These are phyloP conservation scores for Claviceps monticola DNA, from an alignment of 2,329 filamentous ascomycete genomes.

Conservation along the genomic window DNA sequence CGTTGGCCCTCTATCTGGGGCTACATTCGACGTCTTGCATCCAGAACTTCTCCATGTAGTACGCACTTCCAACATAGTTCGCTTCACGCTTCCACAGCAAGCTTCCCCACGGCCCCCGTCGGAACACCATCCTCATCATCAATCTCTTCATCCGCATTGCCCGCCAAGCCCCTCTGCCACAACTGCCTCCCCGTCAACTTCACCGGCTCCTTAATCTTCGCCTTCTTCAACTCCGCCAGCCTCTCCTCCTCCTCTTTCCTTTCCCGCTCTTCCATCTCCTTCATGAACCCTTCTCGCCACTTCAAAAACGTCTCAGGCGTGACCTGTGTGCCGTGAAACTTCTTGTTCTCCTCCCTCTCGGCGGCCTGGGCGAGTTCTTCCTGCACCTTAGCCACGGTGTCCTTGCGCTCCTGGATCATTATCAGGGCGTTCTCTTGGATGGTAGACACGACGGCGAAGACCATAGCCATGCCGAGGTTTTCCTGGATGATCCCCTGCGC, in stretches of 20 bases:
- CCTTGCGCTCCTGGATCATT: slow-evolving; percentile 61
- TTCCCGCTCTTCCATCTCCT: slow-evolving; percentile 67
- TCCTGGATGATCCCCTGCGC: slow-evolving; percentile 71
- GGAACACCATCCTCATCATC: slow-evolving; percentile 49
- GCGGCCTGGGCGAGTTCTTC: slow-evolving; percentile 42
- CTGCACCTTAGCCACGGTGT: slow-evolving; percentile 42
- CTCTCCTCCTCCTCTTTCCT: slow-evolving; percentile 59
- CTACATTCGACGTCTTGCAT: not conserved
- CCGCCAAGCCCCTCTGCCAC: slow-evolving; percentile 61
- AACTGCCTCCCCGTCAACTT: slow-evolving; percentile 61
- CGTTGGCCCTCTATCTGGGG: not conserved
- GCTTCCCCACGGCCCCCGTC: slow-evolving; percentile 50
- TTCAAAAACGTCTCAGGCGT: slow-evolving; percentile 72
- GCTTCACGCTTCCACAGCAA: slow-evolving; percentile 46
- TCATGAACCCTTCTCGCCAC: slow-evolving; percentile 67
- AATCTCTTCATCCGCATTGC: slow-evolving; percentile 51
- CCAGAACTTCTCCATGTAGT: not conserved
- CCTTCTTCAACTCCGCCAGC: slow-evolving; percentile 69
- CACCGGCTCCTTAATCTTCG: slow-evolving; percentile 59
- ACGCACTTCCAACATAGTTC: not conserved
- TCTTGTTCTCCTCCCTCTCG: slow-evolving; percentile 88
- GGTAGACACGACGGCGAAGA: slow-evolving; percentile 78
- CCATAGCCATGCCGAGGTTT: slow-evolving; percentile 93
- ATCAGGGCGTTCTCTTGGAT: slow-evolving; percentile 86
- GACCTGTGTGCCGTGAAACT: slow-evolving; percentile 85